Evolutionary conservation across 352 stramenopile species (phyloP).

Genomic region (Phytophthora ramorum): DNA sequence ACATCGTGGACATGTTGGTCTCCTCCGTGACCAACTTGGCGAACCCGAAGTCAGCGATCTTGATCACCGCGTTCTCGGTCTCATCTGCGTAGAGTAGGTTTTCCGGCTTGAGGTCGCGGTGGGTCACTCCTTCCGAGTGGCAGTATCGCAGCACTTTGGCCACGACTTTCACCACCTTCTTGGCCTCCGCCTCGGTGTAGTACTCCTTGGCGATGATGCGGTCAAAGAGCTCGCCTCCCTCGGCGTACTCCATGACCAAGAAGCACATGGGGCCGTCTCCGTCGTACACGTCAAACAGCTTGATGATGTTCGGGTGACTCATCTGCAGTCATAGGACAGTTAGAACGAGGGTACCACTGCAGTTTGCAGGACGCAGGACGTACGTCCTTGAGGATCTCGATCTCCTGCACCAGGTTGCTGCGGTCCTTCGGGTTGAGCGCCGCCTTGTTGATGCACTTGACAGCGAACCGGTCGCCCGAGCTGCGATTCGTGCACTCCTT

Average conservation of each 20-base stretch:
- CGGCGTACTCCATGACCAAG: conserved; percentile 91
- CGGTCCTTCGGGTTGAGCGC: conserved; percentile 82
- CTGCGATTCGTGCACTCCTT: conserved; percentile 70
- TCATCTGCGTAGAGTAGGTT: conserved; percentile 93
- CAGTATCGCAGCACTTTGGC: conserved; percentile 89
- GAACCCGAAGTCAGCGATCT: conserved; percentile 94
- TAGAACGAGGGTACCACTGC: neutral
- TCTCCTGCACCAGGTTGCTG: conserved; percentile 82
- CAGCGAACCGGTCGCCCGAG: conserved; percentile 64
- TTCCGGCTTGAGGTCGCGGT: conserved; percentile 97
- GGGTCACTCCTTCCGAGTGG: conserved; percentile 89
- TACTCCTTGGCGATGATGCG: conserved; percentile 93
- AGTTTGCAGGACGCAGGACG: neutral
- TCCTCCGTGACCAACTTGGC: conserved; percentile 83
- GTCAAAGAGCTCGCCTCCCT: conserved; percentile 93
- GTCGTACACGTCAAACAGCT: conserved; percentile 86
- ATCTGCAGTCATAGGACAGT: conserved; percentile 35
- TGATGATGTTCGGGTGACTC: conserved; percentile 91
- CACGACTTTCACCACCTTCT: conserved; percentile 86
- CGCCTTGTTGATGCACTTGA: conserved; percentile 89
- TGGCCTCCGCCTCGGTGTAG: conserved; percentile 91
- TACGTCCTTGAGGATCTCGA: conserved; percentile 82
- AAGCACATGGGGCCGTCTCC: conserved; percentile 77
- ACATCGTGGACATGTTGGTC: conserved; percentile 90
- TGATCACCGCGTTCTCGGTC: conserved; percentile 91